These are phyloP conservation scores for Cercospora sojina DNA, from an alignment of 2,329 filamentous ascomycete genomes.

Conservation along the genomic window DNA sequence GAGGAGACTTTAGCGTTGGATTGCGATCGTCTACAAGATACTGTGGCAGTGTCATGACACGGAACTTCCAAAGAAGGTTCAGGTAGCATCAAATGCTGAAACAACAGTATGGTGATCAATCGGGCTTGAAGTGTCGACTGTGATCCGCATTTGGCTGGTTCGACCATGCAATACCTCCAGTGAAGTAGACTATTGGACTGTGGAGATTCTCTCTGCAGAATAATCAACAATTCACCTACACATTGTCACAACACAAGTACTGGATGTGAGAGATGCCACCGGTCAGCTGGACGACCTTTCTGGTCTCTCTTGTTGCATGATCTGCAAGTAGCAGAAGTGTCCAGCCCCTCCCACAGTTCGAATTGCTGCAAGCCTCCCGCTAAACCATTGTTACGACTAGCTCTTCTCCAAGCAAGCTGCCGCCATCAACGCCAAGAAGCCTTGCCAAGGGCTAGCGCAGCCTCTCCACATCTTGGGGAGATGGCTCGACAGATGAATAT, in stretches of 20 bases:
- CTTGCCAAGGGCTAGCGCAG: not conserved
- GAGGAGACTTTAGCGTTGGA: not conserved
- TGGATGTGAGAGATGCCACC: not conserved
- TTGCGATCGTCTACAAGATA: not conserved
- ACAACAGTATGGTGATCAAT: not conserved
- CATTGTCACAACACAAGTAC: not conserved
- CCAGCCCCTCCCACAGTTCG: not conserved
- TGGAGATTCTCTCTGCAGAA: too few relatives aligned
- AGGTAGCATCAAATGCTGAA: not conserved
- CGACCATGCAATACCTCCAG: not conserved
- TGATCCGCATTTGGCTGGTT: not conserved
- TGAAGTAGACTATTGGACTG: too few relatives aligned
- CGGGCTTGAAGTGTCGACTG: not conserved
- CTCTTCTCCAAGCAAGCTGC: not conserved
- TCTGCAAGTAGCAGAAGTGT: not conserved
- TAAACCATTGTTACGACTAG: not conserved
- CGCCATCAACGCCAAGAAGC: not conserved
- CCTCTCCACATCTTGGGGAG: not conserved
- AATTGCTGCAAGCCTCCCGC: not conserved
- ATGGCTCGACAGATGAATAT: too few relatives aligned
- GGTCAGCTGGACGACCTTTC: not conserved
- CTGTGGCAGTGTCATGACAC: not conserved
- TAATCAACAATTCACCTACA: not conserved
- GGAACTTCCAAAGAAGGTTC: not conserved
- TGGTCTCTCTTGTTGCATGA: not conserved